Evolutionary conservation across 2,329 filamentous ascomycete genomes (phyloP).

Genomic region (Geosmithia morbida): DNA sequence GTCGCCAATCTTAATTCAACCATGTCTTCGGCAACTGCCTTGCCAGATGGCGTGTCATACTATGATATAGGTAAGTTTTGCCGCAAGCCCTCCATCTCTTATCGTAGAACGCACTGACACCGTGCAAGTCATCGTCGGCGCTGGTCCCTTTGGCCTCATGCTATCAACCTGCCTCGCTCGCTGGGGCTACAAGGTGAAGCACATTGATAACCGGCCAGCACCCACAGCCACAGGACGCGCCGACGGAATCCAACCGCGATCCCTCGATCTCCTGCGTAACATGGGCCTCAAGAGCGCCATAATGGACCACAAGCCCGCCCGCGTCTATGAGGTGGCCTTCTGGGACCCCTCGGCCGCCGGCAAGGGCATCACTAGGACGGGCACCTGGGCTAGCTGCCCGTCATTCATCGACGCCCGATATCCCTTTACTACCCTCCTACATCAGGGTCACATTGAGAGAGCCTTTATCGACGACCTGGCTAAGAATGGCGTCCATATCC

Average conservation of each 20-base stretch:
- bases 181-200: constrained; percentile 92
- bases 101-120: background rate
- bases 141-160: constrained; percentile 27
- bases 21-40: background rate
- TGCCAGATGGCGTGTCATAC: background rate
- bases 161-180: constrained; percentile 76
- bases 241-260: constrained; percentile 84
- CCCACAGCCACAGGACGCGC: constrained; percentile 77
- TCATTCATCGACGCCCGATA: constrained; percentile 64
- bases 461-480: constrained; percentile 53
- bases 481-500: constrained; percentile 44
- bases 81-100: background rate
- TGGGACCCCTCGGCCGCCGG: constrained; percentile 47
- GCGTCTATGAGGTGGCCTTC: constrained; percentile 66
- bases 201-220: constrained; percentile 80
- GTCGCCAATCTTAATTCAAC: background rate
- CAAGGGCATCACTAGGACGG: constrained; percentile 47
- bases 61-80: constrained; percentile 1
- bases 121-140: constrained; percentile 27
- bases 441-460: constrained; percentile 58
- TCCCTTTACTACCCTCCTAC: constrained; percentile 55
- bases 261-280: constrained; percentile 64
- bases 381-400: constrained; percentile 69
- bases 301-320: constrained; percentile 77
- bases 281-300: constrained; percentile 80